Evolutionary conservation across 78 protist species (phyloP).

Genomic region (Salpingoeca rosetta): DNA sequence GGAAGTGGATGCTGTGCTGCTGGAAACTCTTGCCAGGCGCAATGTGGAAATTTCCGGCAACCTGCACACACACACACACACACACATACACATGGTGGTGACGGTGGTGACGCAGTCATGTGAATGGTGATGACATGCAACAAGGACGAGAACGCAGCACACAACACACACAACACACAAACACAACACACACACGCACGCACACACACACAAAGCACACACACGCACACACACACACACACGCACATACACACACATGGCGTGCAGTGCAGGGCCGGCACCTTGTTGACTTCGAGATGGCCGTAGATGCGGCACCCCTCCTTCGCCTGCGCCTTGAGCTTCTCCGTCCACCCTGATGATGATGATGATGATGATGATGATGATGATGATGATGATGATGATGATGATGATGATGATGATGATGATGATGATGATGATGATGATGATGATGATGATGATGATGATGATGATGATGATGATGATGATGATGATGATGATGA

Average conservation of each 20-base stretch:
- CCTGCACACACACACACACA: conserved; percentile 11
- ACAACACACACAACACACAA: too few relatives aligned
- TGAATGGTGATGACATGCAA: too few relatives aligned
- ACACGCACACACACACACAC: too few relatives aligned
- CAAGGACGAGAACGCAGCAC: too few relatives aligned
- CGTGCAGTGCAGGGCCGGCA: neutral
- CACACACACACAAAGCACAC: too few relatives aligned
- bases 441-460: neutral
- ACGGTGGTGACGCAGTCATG: too few relatives aligned
- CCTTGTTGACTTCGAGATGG: conserved; percentile 53
- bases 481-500: neutral
- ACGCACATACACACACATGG: neutral
- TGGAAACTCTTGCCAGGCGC: conserved; percentile 69
- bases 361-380: too few relatives aligned
- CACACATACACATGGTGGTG: too few relatives aligned
- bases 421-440: neutral
- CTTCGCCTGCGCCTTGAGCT: neutral
- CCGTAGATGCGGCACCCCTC: conserved; percentile 84
- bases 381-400: too few relatives aligned
- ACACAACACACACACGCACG: too few relatives aligned
- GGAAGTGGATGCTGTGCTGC: conserved; percentile 53
- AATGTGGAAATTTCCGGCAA: conserved; percentile 85
- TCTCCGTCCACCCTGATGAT: neutral
- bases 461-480: neutral
- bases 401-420: neutral